These are phyloP conservation scores for Lasiodiplodia sp. DNA, from an alignment of 2,329 filamentous ascomycete species.

Conservation along the genomic window DNA sequence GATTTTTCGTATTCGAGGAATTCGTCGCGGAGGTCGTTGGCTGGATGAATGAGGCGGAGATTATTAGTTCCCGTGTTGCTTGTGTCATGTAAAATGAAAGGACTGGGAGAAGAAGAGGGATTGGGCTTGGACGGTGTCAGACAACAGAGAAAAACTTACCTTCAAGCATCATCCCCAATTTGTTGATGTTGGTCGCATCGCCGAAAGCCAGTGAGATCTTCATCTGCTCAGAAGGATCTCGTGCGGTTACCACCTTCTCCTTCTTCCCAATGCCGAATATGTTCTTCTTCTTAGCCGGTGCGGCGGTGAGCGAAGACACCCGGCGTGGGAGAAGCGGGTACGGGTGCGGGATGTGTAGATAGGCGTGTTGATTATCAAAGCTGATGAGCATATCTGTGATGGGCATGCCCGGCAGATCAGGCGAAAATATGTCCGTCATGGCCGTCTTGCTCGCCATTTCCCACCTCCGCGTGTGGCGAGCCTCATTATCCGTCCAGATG, in stretches of 20 bases:
- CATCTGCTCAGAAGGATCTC: conserved; percentile 49
- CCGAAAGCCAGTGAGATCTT: conserved; percentile 50
- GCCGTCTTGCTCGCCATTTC: conserved; percentile 58
- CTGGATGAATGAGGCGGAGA: conserved; percentile 32
- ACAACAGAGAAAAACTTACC: conserved; percentile 37
- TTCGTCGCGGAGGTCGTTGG: conserved; percentile 49
- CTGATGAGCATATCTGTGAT: conserved; percentile 71
- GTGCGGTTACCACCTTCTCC: conserved; percentile 42
- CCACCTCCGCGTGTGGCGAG: conserved; percentile 69
- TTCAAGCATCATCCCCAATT: conserved; percentile 45
- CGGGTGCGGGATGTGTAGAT: conserved; percentile 62
- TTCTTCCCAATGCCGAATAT: conserved; percentile 46
- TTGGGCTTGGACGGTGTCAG: too few species aligned
- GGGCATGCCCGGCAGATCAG: conserved; percentile 61
- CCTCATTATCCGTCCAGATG: conserved; percentile 69
- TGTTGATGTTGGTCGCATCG: conserved; percentile 51
- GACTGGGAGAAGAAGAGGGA: background rate
- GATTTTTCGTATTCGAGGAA: conserved; percentile 51
- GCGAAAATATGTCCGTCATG: conserved; percentile 46
- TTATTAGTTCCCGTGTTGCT: background rate
- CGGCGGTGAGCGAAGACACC: conserved; percentile 35
- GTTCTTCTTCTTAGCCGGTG: conserved; percentile 44
- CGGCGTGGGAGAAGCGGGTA: conserved; percentile 67
- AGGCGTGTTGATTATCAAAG: conserved; percentile 69
- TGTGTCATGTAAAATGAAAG: background rate